Evolutionary conservation across 2,329 filamentous ascomycete genomes (phyloP).

Genomic region (Coniella lustricola): DNA sequence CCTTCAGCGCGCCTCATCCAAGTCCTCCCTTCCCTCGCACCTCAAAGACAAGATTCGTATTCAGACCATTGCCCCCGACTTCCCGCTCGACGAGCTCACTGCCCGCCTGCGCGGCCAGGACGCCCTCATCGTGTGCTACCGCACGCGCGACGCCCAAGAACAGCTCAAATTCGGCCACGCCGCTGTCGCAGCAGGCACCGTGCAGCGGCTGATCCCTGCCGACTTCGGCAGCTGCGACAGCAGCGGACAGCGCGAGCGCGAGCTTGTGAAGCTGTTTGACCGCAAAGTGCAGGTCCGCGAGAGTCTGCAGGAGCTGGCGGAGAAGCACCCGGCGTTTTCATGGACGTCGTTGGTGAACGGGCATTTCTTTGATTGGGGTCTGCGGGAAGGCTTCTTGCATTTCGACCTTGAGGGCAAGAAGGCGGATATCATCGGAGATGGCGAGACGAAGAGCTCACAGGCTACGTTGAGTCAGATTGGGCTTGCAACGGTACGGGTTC

Average conservation of each 20-base stretch:
- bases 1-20: constrained; percentile 28
- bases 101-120: constrained; percentile 28
- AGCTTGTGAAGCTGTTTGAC: constrained; percentile 31
- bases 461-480: constrained; percentile 29
- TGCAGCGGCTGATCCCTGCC: constrained; percentile 32
- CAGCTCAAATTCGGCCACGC: constrained; percentile 31
- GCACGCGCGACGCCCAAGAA: constrained; percentile 21
- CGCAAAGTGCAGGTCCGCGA: constrained; percentile 28
- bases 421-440: constrained; percentile 30
- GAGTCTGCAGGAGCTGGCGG: constrained; percentile 24
- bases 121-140: constrained; percentile 30
- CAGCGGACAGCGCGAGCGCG: constrained; percentile 25
- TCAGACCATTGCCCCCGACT: constrained; percentile 25
- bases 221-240: constrained; percentile 36
- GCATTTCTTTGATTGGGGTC: constrained; percentile 37
- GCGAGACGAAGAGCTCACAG: constrained; percentile 26
- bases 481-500: constrained; percentile 27
- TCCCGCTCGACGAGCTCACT: constrained; percentile 25
- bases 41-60: constrained; percentile 13
- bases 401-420: constrained; percentile 24
- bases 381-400: constrained; percentile 29
- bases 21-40: constrained; percentile 19
- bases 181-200: constrained; percentile 26
- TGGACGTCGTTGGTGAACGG: constrained; percentile 33
- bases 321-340: constrained; percentile 21